A percentile compares a stretch with the other conserved stretches of the same genome.
Evolutionary conservation across 148 eudicot species (phyloP).

Genomic region (Camellia sinensis): DNA sequence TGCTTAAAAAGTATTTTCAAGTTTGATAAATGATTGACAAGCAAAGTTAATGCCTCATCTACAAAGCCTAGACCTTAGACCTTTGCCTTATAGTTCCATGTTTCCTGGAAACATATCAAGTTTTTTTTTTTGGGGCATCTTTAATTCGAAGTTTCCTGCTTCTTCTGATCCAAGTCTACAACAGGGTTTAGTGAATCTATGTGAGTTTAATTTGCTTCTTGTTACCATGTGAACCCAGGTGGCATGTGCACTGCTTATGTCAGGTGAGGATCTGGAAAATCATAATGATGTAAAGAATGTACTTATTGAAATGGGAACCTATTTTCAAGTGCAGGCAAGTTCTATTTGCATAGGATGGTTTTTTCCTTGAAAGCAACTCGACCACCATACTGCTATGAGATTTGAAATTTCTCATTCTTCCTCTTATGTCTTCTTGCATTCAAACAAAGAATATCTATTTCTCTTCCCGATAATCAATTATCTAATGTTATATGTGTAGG

Average conservation of each 20-base stretch:
- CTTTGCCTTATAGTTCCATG: not conserved
- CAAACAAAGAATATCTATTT: not conserved
- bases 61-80: not conserved
- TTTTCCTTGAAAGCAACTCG: not conserved
- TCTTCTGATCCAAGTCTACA: not conserved
- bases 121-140: not conserved
- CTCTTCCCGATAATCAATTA: not conserved
- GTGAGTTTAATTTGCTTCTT: not conserved
- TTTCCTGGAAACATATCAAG: not conserved
- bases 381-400: not conserved
- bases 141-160: not conserved
- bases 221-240: conserved; percentile 38
- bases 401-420: conserved; percentile 6
- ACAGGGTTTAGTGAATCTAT: not conserved
- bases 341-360: not conserved
- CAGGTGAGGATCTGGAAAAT: conserved; percentile 71
- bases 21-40: not conserved
- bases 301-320: conserved; percentile 67
- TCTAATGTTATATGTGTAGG: conserved; percentile 29
- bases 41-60: not conserved
- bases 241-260: conserved; percentile 80
- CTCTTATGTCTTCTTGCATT: not conserved
- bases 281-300: conserved; percentile 54
- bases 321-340: conserved; percentile 73
- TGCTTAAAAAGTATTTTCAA: not conserved